Conservation (phyloP, 495 filamentous ascomycete genomes). For the Neurospora intermedia region DNA sequence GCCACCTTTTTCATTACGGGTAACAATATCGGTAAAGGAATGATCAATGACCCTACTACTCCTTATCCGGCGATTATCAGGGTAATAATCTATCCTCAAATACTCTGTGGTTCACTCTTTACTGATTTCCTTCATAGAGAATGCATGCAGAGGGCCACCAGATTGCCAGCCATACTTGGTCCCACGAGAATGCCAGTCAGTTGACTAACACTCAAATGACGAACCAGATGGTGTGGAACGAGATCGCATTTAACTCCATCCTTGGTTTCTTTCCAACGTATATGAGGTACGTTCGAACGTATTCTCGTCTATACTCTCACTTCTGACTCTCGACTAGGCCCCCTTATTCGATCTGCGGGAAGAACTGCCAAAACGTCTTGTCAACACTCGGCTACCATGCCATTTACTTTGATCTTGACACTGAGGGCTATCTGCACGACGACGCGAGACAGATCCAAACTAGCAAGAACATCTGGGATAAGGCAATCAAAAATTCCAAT, state of each 20-base stretch:
- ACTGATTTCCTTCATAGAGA: slow-evolving; percentile 23
- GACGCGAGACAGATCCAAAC: slow-evolving; percentile 49
- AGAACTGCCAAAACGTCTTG: slow-evolving; percentile 50
- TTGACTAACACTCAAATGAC: slow-evolving; percentile 44
- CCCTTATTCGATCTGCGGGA: slow-evolving; percentile 63
- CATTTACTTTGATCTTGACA: slow-evolving; percentile 68
- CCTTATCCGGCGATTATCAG: slow-evolving; percentile 51
- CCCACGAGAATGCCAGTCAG: slow-evolving; percentile 59
- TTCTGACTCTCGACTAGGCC: slow-evolving; percentile 31
- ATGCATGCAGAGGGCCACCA: slow-evolving; percentile 73
- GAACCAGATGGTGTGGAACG: slow-evolving; percentile 65
- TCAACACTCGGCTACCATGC: slow-evolving; percentile 64
- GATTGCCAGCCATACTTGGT: slow-evolving; percentile 78
- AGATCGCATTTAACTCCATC: slow-evolving; percentile 69
- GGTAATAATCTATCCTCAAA: slow-evolving; percentile 19
- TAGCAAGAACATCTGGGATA: slow-evolving; percentile 62
- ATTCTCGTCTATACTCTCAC: neutral
- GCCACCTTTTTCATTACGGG: slow-evolving; percentile 77
- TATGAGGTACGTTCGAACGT: slow-evolving; percentile 42
- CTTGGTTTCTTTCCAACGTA: slow-evolving; percentile 76
- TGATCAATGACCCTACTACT: slow-evolving; percentile 49
- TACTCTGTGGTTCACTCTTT: neutral
- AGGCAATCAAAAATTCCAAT: slow-evolving; percentile 39
- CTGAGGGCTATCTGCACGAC: slow-evolving; percentile 63
- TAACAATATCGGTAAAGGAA: slow-evolving; percentile 60